Conservation (phyloP, 306 rosid species). For the Parietaria judaica region DNA sequence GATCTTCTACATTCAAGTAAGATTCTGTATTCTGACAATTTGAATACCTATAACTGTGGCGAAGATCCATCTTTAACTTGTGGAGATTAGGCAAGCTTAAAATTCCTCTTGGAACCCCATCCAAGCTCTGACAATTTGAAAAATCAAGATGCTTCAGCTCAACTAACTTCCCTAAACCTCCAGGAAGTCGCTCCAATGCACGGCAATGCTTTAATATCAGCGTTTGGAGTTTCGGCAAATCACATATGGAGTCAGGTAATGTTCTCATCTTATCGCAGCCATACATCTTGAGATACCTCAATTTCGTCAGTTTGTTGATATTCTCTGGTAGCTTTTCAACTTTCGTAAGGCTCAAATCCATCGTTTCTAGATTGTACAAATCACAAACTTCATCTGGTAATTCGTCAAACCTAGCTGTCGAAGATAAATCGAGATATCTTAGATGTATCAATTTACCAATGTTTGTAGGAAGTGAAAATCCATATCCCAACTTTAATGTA, state of each 20-base stretch:
- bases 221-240: not conserved
- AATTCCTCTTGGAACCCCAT: not conserved
- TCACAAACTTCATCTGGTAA: too few relatives aligned
- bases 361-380: too few relatives aligned
- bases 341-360: too few relatives aligned
- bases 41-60: too few relatives aligned
- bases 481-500: too few relatives aligned
- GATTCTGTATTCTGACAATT: too few relatives aligned
- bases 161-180: not conserved
- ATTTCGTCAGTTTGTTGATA: too few relatives aligned
- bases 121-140: fast-evolving
- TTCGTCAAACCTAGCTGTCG: too few relatives aligned
- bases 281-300: not conserved
- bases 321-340: too few relatives aligned
- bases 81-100: not conserved
- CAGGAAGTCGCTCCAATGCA: not conserved
- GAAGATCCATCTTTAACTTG: not conserved
- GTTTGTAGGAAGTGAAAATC: too few relatives aligned
- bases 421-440: too few relatives aligned
- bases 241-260: not conserved
- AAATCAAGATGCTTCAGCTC: not conserved
- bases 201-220: not conserved
- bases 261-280: not conserved
- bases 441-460: too few relatives aligned
- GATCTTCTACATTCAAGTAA: not conserved